Evolutionary conservation across 306 rosid species (phyloP).

Genomic region (Cyamopsis tetragonoloba): DNA sequence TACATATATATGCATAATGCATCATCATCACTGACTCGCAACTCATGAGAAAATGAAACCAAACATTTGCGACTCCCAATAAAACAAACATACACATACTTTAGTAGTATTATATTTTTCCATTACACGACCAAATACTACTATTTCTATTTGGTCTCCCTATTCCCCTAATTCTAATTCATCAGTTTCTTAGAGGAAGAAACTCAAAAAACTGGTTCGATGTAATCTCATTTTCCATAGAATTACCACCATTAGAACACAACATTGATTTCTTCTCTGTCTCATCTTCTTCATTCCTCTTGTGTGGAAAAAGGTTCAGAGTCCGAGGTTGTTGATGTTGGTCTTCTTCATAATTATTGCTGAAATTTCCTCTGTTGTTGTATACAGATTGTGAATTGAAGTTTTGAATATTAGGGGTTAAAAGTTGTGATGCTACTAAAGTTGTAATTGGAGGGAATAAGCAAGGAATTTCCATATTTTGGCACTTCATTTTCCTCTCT

Average conservation of each 20-base stretch:
- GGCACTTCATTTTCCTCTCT: constrained; percentile 27
- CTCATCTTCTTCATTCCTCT: constrained; percentile 26
- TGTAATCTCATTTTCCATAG: constrained; percentile 19
- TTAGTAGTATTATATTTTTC: too few species aligned
- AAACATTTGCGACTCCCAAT: neutral
- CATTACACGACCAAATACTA: too few species aligned
- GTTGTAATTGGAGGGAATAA: constrained; percentile 24
- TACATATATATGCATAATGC: constrained; percentile 10
- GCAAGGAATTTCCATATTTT: constrained; percentile 29
- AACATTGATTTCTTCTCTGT: constrained; percentile 20
- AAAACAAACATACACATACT: too few species aligned
- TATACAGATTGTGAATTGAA: constrained; percentile 2
- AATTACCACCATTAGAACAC: neutral
- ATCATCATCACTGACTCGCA: neutral
- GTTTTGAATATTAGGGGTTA: constrained; percentile 13
- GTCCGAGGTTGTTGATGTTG: constrained; percentile 31
- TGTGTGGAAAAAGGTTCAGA: constrained; percentile 59
- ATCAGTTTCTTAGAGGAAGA: constrained; percentile 50
- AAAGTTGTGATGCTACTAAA: constrained; percentile 4
- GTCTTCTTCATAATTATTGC: constrained; percentile 13
- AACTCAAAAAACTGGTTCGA: constrained; percentile 47
- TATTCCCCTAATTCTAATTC: too few species aligned
- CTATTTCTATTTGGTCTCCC: too few species aligned
- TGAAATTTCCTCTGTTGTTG: constrained; percentile 30
- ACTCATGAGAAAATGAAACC: neutral